These are phyloP conservation scores for Eucalyptus cladocalyx DNA, from an alignment of 345 rosid genomes.

Conservation along the genomic window DNA sequence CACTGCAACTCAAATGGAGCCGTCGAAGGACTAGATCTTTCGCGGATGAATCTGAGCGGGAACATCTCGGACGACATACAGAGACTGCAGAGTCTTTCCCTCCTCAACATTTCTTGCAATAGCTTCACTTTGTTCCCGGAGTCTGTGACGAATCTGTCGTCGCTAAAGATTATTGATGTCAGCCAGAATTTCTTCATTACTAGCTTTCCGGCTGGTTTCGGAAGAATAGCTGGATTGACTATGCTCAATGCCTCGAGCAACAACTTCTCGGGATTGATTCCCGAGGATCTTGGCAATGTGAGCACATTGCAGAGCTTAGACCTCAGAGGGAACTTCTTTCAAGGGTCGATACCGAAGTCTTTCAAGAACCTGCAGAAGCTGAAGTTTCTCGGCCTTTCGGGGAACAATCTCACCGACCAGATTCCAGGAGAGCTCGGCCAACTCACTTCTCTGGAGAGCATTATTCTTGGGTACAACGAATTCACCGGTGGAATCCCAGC, in stretches of 20 bases:
- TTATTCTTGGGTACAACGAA: slow-evolving; percentile 81
- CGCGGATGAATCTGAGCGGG: slow-evolving; percentile 74
- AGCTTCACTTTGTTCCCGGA: slow-evolving; percentile 38
- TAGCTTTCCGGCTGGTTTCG: slow-evolving; percentile 40
- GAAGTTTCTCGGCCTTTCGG: slow-evolving; percentile 79
- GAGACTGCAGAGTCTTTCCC: slow-evolving; percentile 31
- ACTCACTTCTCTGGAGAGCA: slow-evolving; percentile 62
- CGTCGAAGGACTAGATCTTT: slow-evolving; percentile 67
- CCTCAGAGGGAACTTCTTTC: slow-evolving; percentile 80
- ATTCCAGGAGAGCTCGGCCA: slow-evolving; percentile 68
- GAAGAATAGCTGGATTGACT: slow-evolving; percentile 34
- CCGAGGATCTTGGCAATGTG: slow-evolving; percentile 65
- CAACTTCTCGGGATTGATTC: slow-evolving; percentile 55
- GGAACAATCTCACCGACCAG: slow-evolving; percentile 76
- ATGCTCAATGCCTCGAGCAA: slow-evolving; percentile 82
- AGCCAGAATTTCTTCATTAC: slow-evolving; percentile 67
- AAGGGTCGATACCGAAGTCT: slow-evolving; percentile 61
- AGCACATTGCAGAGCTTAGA: slow-evolving; percentile 57
- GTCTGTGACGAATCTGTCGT: slow-evolving; percentile 31
- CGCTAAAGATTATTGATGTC: slow-evolving; percentile 43
- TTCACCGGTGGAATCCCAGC: slow-evolving; percentile 65
- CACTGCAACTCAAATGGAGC: slow-evolving; percentile 51
- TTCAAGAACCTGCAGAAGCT: slow-evolving; percentile 59
- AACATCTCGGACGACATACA: slow-evolving; percentile 44
- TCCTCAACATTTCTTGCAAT: slow-evolving; percentile 73